Conservation (phyloP, 2,329 filamentous ascomycete species). For the Blastomyces gilchristii region DNA sequence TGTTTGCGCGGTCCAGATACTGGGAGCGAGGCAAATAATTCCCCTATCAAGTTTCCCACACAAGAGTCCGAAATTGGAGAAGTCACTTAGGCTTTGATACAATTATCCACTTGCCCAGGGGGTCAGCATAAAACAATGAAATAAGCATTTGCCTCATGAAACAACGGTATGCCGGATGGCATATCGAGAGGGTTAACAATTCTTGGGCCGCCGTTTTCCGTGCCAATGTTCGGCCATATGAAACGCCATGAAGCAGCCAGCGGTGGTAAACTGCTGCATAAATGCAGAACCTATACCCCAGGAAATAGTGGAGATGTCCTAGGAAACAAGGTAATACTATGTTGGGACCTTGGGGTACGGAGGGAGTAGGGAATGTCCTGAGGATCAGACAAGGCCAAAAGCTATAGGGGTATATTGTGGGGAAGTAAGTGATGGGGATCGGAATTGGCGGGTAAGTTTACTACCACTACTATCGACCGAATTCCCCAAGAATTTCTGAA, state of each 20-base stretch:
- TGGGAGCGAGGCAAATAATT: neutral
- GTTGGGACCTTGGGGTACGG: too few species aligned
- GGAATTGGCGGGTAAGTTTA: neutral
- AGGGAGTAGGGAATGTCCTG: too few species aligned
- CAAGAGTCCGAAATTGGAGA: neutral
- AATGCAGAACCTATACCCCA: too few species aligned
- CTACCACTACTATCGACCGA: neutral
- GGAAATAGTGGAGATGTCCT: too few species aligned
- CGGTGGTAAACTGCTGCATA: neutral
- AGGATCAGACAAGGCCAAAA: neutral
- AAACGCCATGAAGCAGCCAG: neutral
- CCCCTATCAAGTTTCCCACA: neutral
- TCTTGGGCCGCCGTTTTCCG: neutral
- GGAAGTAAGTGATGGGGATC: neutral
- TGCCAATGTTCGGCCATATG: neutral
- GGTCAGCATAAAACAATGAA: neutral
- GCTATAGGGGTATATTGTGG: neutral
- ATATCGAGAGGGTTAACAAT: too few species aligned
- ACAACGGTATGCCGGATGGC: neutral
- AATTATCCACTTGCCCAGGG: neutral
- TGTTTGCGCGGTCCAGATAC: neutral
- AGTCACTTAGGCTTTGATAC: neutral
- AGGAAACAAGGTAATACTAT: too few species aligned
- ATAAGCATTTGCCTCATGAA: neutral
- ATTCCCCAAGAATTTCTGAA: neutral